Percentiles rank a stretch among this genome's conserved stretches.
Evolutionary conservation across 2,329 filamentous ascomycete species (phyloP).

Genomic region (Sordariomycetes sp.): DNA sequence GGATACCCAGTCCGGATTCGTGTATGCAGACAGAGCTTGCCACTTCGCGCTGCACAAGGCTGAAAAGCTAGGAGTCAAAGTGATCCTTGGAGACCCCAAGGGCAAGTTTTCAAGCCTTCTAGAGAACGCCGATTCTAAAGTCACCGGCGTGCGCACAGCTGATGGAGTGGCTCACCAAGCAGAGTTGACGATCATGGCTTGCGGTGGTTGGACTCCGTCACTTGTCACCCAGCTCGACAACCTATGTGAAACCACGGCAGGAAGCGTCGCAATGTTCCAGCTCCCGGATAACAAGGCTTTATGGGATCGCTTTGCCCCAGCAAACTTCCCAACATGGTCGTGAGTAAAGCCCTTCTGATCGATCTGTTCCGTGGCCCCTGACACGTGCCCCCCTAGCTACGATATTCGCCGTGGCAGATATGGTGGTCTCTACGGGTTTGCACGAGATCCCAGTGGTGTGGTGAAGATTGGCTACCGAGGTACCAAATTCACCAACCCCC

Average conservation of each 20-base stretch:
- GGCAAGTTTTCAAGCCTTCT: constrained; percentile 20
- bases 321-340: constrained; percentile 9
- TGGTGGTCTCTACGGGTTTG: constrained; percentile 17
- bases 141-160: neutral
- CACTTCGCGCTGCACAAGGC: constrained; percentile 33
- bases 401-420: constrained; percentile 9
- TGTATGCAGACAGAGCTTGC: constrained; percentile 35
- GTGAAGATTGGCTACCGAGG: constrained; percentile 20
- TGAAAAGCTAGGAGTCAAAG: constrained; percentile 25
- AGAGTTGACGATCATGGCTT: neutral
- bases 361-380: too few species aligned
- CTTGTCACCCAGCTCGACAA: constrained; percentile 10
- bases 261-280: constrained; percentile 10
- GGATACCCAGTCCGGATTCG: constrained; percentile 35
- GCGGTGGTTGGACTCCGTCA: constrained; percentile 9
- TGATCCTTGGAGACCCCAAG: constrained; percentile 22
- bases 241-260: constrained; percentile 12
- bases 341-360: constrained; percentile 1
- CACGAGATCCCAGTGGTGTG: constrained; percentile 11
- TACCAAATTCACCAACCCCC: constrained; percentile 27
- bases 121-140: constrained; percentile 7
- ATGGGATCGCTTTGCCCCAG: constrained; percentile 7
- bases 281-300: constrained; percentile 7
- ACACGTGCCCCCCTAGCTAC: too few species aligned
- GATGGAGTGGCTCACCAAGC: neutral